Evolutionary conservation across 2,329 filamentous ascomycete genomes (phyloP).

Genomic region (Myriosclerotinia scirpicola): DNA sequence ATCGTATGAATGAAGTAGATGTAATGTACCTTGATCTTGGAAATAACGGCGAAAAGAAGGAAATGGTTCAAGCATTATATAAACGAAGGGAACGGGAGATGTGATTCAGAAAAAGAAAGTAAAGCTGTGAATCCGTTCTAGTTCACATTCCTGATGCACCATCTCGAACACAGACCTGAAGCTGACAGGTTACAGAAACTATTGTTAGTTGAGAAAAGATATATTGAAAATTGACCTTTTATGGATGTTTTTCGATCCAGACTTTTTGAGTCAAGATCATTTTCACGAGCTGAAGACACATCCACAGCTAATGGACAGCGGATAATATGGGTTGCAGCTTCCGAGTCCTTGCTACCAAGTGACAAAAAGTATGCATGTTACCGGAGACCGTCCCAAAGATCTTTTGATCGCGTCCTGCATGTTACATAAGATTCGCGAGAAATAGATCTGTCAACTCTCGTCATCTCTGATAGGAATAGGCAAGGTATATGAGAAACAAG

Average conservation of each 20-base stretch:
- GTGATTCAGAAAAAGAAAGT: neutral
- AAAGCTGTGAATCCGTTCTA: constrained; percentile 14
- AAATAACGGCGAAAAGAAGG: neutral
- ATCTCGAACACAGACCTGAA: constrained; percentile 20
- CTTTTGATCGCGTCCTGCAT: constrained; percentile 13
- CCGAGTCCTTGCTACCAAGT: constrained; percentile 21
- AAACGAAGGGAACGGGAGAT: neutral
- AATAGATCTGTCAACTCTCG: constrained; percentile 21
- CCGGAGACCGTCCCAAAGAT: constrained; percentile 19
- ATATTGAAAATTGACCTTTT: constrained; percentile 16
- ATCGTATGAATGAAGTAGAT: neutral
- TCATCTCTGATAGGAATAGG: neutral
- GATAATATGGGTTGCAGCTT: constrained; percentile 19
- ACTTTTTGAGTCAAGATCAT: constrained; percentile 20
- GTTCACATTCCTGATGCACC: constrained; percentile 19
- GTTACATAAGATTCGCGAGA: constrained; percentile 24
- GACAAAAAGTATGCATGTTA: constrained; percentile 20
- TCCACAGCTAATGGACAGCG: constrained; percentile 11
- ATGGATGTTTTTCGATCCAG: neutral
- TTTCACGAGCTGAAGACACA: constrained; percentile 16
- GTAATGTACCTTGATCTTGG: neutral
- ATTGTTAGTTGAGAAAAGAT: constrained; percentile 8
- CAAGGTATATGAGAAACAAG: constrained; percentile 15
- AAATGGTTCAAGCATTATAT: constrained; percentile 11
- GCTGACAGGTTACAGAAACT: constrained; percentile 8